A percentile compares a stretch with the other conserved stretches of the same genome.
Conservation (phyloP, 441 rosid species). For the Gossypium aridum region DNA sequence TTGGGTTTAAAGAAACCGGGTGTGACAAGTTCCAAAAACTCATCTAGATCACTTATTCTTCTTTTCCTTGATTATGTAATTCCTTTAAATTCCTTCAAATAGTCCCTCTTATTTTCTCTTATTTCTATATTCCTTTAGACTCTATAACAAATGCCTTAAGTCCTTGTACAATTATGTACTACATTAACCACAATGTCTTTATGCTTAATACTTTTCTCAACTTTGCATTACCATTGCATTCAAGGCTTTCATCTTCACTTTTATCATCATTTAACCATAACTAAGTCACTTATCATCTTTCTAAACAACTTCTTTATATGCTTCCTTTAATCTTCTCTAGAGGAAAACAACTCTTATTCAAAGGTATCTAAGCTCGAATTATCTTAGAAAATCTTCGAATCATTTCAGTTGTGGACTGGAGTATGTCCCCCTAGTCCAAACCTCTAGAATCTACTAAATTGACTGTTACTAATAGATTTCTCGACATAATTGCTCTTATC, state of each 20-base stretch:
- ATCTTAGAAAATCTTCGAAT: not conserved
- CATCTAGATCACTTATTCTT: not conserved
- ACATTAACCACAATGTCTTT: not conserved
- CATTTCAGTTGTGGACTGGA: not conserved
- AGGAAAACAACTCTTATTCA: not conserved
- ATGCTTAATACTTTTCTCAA: not conserved
- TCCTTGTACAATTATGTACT: not conserved
- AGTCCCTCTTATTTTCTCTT: not conserved
- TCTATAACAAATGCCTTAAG: not conserved
- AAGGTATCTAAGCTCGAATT: not conserved
- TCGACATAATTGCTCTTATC: not conserved
- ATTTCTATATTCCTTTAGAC: not conserved
- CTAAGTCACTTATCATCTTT: not conserved
- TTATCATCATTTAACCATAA: not conserved
- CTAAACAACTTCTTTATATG: no score
- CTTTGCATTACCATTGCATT: not conserved
- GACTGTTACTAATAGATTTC: not conserved
- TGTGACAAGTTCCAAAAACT: not conserved
- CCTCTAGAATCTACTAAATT: not conserved
- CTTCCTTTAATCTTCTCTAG: not conserved
- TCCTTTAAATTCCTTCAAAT: not conserved
- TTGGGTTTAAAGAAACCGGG: no score
- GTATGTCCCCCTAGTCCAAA: not conserved
- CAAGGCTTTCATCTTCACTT: not conserved
- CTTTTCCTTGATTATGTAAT: no score